Conservation (phyloP, 306 rosid species). For the Cicer bijugum region DNA sequence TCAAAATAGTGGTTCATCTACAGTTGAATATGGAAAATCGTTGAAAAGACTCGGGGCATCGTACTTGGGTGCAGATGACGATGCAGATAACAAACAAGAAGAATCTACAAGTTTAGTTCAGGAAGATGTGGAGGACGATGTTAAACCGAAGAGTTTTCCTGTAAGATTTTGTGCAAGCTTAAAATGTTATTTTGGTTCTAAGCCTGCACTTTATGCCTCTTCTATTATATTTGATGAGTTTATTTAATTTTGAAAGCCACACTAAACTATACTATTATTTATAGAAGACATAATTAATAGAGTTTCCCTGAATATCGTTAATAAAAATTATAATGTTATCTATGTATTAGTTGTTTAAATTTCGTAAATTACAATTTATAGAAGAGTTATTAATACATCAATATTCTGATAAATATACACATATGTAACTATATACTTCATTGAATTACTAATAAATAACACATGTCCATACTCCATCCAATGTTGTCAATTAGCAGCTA, state of each 20-base stretch:
- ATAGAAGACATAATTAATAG: neutral
- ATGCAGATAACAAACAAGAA: conserved; percentile 46
- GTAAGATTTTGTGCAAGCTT: conserved; percentile 41
- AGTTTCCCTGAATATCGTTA: neutral
- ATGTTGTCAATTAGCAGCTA: too few relatives aligned
- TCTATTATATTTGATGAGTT: neutral
- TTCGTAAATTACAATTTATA: neutral
- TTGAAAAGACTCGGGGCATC: conserved; percentile 52
- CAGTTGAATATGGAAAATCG: conserved; percentile 50
- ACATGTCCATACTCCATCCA: neutral
- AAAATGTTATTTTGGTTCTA: neutral
- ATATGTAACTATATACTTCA: neutral
- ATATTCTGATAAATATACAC: neutral
- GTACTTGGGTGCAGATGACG: conserved; percentile 53
- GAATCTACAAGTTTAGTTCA: conserved; percentile 40
- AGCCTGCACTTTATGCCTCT: neutral
- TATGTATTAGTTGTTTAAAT: conserved; percentile 23
- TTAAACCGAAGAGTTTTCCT: conserved; percentile 47
- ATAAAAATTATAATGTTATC: neutral
- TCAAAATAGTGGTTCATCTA: conserved; percentile 43
- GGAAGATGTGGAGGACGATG: conserved; percentile 44
- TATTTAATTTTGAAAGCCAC: too few relatives aligned
- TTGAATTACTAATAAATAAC: conserved; percentile 4
- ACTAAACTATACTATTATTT: neutral
- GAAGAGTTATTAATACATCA: neutral